phyloP scores from a whole-genome alignment of 768 basidiomycete species.

The Trametes villosa region DNA sequence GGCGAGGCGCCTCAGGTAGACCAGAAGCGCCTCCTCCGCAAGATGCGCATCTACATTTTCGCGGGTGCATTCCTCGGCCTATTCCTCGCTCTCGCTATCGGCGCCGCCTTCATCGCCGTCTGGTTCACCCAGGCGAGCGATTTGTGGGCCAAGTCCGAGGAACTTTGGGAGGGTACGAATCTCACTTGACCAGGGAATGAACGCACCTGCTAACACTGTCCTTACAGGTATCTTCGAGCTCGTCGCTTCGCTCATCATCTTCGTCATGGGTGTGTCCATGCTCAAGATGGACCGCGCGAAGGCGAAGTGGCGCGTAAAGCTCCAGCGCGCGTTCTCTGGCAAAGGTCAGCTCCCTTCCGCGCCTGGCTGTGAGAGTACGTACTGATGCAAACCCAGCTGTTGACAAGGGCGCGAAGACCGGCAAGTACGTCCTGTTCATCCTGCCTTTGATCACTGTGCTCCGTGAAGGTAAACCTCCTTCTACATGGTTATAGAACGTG shows the following conservation, averaged over 20 bases:
- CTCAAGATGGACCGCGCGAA: slow-evolving; percentile 94
- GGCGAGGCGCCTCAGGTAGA: slow-evolving; percentile 31
- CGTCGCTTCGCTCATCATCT: slow-evolving; percentile 80
- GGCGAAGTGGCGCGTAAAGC: slow-evolving; percentile 93
- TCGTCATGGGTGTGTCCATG: slow-evolving; percentile 93
- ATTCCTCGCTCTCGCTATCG: slow-evolving; percentile 79
- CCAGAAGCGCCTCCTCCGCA: slow-evolving; percentile 55
- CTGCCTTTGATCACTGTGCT: slow-evolving; percentile 92
- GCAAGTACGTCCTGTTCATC: slow-evolving; percentile 88
- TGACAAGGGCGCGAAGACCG: slow-evolving; percentile 53
- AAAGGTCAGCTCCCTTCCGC: slow-evolving; percentile 43
- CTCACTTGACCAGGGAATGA: slow-evolving; percentile 20
- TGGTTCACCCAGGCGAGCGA: slow-evolving; percentile 92
- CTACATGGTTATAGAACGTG: neutral
- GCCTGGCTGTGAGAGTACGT: no score
- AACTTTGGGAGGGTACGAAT: slow-evolving; percentile 87
- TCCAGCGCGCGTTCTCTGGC: slow-evolving; percentile 74
- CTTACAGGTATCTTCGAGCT: slow-evolving; percentile 66
- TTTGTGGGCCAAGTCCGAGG: slow-evolving; percentile 84
- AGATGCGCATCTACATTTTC: slow-evolving; percentile 79
- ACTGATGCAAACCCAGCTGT: slow-evolving; percentile 37
- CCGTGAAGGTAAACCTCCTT: slow-evolving; percentile 67
- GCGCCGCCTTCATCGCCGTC: slow-evolving; percentile 90
- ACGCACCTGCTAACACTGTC: neutral
- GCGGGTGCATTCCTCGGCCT: slow-evolving; percentile 76